Conservation (phyloP, 352 stramenopile species). For the Globisporangium paroecandrum region DNA sequence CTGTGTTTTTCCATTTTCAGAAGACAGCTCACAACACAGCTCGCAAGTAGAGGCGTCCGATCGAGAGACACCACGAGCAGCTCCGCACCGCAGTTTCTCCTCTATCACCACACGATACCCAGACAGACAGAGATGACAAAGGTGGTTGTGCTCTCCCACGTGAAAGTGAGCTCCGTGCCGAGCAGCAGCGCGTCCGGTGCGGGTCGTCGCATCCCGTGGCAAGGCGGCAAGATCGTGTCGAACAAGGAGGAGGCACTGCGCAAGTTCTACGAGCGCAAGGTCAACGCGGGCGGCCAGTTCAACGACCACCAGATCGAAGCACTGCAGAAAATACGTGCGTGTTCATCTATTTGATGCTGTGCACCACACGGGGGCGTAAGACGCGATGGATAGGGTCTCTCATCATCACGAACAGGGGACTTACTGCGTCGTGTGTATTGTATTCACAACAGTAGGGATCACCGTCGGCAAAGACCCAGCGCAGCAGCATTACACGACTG, state of each 20-base stretch:
- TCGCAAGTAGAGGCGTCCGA: not conserved
- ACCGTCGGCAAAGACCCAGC: conserved; percentile 13
- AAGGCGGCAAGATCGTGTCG: conserved; percentile 73
- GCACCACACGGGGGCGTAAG: not conserved
- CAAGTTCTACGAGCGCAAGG: conserved; percentile 84
- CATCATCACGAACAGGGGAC: not conserved
- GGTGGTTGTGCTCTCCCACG: conserved; percentile 63
- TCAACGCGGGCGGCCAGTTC: conserved; percentile 38
- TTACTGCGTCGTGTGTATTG: not conserved
- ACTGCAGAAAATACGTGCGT: conserved; percentile 46
- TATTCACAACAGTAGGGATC: conserved; percentile 21
- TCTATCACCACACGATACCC: not conserved
- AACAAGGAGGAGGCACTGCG: conserved; percentile 85
- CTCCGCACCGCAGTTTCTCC: not conserved
- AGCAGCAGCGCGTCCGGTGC: conserved; percentile 15
- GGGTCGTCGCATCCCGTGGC: conserved; percentile 60
- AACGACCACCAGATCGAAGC: conserved; percentile 46
- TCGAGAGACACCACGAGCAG: not conserved
- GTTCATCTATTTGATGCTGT: not conserved
- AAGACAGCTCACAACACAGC: not conserved
- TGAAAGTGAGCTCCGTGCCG: conserved; percentile 50
- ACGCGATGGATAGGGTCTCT: not conserved
- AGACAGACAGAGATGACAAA: conserved; percentile 14
- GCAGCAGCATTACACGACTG: conserved; percentile 16
- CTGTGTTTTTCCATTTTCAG: not conserved